These are phyloP conservation scores for Cystobasidium sp. DNA, from an alignment of 1,284 basidiomycete species.

Conservation along the genomic window DNA sequence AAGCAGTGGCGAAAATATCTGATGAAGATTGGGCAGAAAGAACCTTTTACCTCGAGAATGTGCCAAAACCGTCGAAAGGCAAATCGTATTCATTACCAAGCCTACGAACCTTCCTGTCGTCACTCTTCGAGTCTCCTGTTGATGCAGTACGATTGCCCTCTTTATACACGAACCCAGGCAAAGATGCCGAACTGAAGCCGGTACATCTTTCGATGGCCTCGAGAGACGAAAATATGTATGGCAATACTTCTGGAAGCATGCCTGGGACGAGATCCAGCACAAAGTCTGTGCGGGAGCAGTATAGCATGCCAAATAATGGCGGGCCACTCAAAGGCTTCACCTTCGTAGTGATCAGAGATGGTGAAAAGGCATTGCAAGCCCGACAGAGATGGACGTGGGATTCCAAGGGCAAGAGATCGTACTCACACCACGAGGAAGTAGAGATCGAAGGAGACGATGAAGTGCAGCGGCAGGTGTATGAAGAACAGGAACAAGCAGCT, in stretches of 20 bases:
- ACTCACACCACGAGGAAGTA: background rate
- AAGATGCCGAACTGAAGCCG: background rate
- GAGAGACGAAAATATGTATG: too few species aligned
- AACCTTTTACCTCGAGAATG: slow-evolving; percentile 43
- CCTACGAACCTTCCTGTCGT: slow-evolving; percentile 10
- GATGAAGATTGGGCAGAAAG: slow-evolving; percentile 47
- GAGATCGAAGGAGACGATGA: slow-evolving; percentile 11
- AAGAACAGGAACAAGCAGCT: too few species aligned
- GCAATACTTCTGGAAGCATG: too few species aligned
- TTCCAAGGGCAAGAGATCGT: background rate
- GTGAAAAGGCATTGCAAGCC: slow-evolving; percentile 39
- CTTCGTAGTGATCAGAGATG: slow-evolving; percentile 45
- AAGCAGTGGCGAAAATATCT: slow-evolving; percentile 32
- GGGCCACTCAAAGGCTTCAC: slow-evolving; percentile 52
- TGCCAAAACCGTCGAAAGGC: slow-evolving; percentile 16
- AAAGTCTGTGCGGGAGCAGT: background rate
- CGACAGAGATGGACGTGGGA: slow-evolving; percentile 46
- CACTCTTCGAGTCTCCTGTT: slow-evolving; percentile 17
- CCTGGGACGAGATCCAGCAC: background rate
- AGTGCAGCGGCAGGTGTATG: background rate
- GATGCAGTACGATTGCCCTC: slow-evolving; percentile 34
- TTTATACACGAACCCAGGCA: slow-evolving; percentile 2
- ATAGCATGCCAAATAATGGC: slow-evolving; percentile 47
- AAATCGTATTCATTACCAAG: background rate
- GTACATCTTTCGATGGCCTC: background rate